Evolutionary conservation across 2,329 filamentous ascomycete genomes (phyloP).

Genomic region (Didymella pinodella): DNA sequence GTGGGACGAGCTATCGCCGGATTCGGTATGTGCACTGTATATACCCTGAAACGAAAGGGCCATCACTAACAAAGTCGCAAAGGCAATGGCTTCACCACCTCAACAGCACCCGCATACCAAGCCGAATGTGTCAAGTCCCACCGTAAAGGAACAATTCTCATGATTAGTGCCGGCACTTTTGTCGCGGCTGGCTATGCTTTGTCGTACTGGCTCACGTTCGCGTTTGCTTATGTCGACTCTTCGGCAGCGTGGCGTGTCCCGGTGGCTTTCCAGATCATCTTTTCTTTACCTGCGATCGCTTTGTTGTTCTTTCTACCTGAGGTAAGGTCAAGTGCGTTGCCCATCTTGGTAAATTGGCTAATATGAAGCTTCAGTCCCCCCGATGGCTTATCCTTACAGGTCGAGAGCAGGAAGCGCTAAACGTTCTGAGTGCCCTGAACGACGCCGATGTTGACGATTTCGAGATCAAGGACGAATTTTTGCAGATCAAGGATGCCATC

Average conservation of each 20-base stretch:
- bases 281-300: conserved; percentile 63
- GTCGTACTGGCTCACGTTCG: conserved; percentile 63
- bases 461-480: conserved; percentile 51
- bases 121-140: conserved; percentile 57
- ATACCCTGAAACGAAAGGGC: neutral
- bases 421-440: conserved; percentile 44
- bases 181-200: conserved; percentile 59
- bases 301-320: conserved; percentile 62
- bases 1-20: conserved; percentile 60
- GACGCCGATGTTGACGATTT: conserved; percentile 36
- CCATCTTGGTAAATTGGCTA: neutral
- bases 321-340: neutral
- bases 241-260: conserved; percentile 61
- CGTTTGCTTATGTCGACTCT: conserved; percentile 55
- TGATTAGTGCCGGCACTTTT: conserved; percentile 60
- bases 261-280: conserved; percentile 65
- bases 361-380: conserved; percentile 51
- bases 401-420: conserved; percentile 55
- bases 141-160: conserved; percentile 57
- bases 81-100: conserved; percentile 62
- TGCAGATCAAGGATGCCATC: conserved; percentile 48
- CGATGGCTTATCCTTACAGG: conserved; percentile 67
- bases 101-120: conserved; percentile 63
- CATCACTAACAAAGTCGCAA: conserved; percentile 1
- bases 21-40: conserved; percentile 54